Evolutionary conservation across 305 asterid species (phyloP), one percentile per base, ranked within the genome.

Genomic region (Fraxinus baroniana): DNA sequence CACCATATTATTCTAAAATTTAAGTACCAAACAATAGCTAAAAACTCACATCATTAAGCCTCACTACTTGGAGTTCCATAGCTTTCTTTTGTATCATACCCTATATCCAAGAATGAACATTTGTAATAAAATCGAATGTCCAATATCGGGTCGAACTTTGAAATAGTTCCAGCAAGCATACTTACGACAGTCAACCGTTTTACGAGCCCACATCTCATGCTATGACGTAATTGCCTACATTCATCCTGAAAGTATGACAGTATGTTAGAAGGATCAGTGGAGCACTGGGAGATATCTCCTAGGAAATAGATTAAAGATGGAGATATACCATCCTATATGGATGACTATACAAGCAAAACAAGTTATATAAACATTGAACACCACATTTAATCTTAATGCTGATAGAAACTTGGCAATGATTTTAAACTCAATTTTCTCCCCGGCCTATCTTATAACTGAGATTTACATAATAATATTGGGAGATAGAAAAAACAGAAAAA

Each of bases 41-140:
- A 60, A 46, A 82, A 86, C 93, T 90, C 84, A 95, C 98, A 83
- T 93, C 94, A 80, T 89, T 79, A 60, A 93, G 91, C 89, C 87
- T 88, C 83, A 86, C 88, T 20, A 91, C 81, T 85, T 87, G 97
- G 88, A 94, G 94, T 71, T 86, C 87, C 89, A 92, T 81, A 73
- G 98, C 97, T 89, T 91, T 93, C 62, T 85, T 88, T 85, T 91
- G 92, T 74, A 95, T 83, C 87, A 91, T 97, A 39, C 92, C 98
- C 99, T 95, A 80, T 88, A 90, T 77, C 77, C 73, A 83, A 79
- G 74, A 73, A 82, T 41, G 52, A 44, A 66, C n/a, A 78, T 78
- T 76, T 78, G 81, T 57, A 20, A 81, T 30, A 64, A 80, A 78
- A 57, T 72, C 66, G 68, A 37, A 57, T 66, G 32, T 41, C 33